Percentiles rank a stretch among this genome's conserved stretches.
phyloP scores from a whole-genome alignment of 129 eudicot genomes.

The Artemisia argyi region DNA sequence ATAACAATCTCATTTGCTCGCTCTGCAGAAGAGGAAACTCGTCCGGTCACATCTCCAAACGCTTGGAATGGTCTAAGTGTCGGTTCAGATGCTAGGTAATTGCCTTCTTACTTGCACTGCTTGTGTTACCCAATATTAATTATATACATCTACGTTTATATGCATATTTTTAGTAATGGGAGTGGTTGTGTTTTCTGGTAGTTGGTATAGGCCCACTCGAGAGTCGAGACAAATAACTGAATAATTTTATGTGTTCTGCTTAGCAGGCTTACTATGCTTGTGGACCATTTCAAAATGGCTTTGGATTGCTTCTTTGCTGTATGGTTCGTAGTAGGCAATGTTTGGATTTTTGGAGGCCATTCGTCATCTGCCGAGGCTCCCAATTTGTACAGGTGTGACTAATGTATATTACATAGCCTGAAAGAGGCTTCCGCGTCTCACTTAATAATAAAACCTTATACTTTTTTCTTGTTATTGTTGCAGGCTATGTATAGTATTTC shows the following conservation, averaged over 20 bases:
- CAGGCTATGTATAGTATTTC: constrained; percentile 75
- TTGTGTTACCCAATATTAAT: too few species aligned
- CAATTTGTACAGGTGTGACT: constrained; percentile 61
- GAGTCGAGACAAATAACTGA: too few species aligned
- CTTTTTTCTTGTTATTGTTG: constrained; percentile 11
- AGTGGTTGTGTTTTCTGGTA: too few species aligned
- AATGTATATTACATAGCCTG: constrained; percentile 3
- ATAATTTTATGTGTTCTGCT: background rate
- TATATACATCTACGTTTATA: too few species aligned
- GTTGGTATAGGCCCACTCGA: too few species aligned
- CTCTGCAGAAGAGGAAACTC: constrained; percentile 52
- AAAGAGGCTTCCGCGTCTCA: background rate
- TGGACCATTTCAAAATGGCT: constrained; percentile 78
- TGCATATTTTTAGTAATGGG: too few species aligned
- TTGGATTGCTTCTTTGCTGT: constrained; percentile 84
- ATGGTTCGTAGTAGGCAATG: constrained; percentile 80
- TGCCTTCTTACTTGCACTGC: background rate
- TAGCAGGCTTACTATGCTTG: constrained; percentile 44
- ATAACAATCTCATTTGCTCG: constrained; percentile 61
- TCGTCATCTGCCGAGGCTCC: constrained; percentile 77
- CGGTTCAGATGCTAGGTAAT: constrained; percentile 49
- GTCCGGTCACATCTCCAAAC: constrained; percentile 31
- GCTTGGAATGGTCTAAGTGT: constrained; percentile 38
- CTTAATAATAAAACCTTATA: background rate
- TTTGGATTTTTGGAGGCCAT: constrained; percentile 85